These are phyloP conservation scores for Fusarium nisikadoi DNA, from an alignment of 2,329 filamentous ascomycete species.

Conservation along the genomic window DNA sequence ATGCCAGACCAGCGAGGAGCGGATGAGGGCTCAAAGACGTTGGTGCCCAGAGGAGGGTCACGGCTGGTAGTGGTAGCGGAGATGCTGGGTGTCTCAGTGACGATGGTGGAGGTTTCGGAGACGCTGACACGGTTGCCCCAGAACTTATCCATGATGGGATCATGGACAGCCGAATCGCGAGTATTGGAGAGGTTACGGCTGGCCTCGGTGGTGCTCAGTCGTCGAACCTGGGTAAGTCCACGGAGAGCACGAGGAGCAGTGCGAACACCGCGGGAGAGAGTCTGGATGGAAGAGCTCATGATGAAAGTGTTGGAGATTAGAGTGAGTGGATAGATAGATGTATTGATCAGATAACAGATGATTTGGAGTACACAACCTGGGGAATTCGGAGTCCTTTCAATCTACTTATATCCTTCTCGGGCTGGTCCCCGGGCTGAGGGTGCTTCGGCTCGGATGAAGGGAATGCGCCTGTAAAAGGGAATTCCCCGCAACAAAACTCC, in stretches of 20 bases:
- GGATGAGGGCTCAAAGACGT: conserved; percentile 32
- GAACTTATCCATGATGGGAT: conserved; percentile 41
- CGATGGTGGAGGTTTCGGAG: conserved; percentile 10
- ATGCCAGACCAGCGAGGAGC: conserved; percentile 40
- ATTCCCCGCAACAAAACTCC: conserved; percentile 17
- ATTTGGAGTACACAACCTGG: background rate
- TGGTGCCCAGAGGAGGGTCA: conserved; percentile 38
- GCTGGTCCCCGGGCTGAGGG: conserved; percentile 14
- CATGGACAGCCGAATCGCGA: conserved; percentile 31
- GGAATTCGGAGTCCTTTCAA: background rate
- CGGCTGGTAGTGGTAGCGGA: conserved; percentile 17
- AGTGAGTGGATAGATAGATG: background rate
- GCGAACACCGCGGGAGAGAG: conserved; percentile 31
- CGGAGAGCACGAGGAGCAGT: conserved; percentile 18
- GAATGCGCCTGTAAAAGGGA: conserved; percentile 23
- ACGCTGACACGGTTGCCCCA: conserved; percentile 19
- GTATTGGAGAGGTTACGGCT: conserved; percentile 17
- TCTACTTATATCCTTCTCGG: conserved; percentile 27
- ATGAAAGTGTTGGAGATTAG: background rate
- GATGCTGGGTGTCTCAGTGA: conserved; percentile 1
- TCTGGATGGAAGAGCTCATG: conserved; percentile 39
- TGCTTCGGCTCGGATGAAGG: conserved; percentile 33
- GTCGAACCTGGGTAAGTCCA: conserved; percentile 23
- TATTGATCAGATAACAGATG: background rate
- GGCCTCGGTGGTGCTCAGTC: conserved; percentile 29